phyloP scores from a whole-genome alignment of 2,329 filamentous ascomycete species.

The Fusarium sp. region DNA sequence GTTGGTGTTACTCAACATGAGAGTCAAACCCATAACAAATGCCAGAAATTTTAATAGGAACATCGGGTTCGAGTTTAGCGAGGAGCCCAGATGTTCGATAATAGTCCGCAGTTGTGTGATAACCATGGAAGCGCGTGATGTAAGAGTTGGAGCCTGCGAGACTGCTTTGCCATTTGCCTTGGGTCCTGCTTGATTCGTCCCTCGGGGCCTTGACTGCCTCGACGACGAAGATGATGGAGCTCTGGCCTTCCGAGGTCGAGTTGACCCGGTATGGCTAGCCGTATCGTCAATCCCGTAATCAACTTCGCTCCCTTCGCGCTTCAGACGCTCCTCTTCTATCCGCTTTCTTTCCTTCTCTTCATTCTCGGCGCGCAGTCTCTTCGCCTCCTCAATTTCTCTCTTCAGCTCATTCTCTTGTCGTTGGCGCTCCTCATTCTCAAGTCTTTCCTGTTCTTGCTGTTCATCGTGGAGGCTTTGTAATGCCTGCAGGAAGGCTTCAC shows the following conservation, averaged over 20 bases:
- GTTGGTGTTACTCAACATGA: conserved; percentile 79
- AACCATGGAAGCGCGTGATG: conserved; percentile 62
- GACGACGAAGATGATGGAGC: conserved; percentile 49
- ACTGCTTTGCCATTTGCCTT: conserved; percentile 46
- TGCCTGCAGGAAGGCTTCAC: conserved; percentile 88
- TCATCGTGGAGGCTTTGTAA: conserved; percentile 87
- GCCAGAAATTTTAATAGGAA: conserved; percentile 72
- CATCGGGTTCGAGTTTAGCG: conserved; percentile 66
- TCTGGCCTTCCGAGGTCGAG: conserved; percentile 47
- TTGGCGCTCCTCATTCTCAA: conserved; percentile 68
- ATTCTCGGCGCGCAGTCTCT: conserved; percentile 66
- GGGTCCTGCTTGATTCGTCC: conserved; percentile 21
- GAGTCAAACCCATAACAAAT: conserved; percentile 81
- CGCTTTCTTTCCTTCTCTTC: conserved; percentile 65
- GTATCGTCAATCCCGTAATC: conserved; percentile 76
- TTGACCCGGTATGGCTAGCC: conserved; percentile 51
- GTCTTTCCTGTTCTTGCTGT: conserved; percentile 75
- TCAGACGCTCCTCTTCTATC: conserved; percentile 64
- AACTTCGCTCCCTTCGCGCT: conserved; percentile 66
- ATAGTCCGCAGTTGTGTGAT: conserved; percentile 62
- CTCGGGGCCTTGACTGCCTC: conserved; percentile 40
- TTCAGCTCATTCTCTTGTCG: conserved; percentile 67
- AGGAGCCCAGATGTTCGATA: conserved; percentile 61
- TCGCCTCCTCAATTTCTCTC: conserved; percentile 67
- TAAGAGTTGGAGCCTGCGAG: conserved; percentile 51